Base-by-base conservation (phyloP, 176 grass and related monocot species). In the Lolium perenne region DNA sequence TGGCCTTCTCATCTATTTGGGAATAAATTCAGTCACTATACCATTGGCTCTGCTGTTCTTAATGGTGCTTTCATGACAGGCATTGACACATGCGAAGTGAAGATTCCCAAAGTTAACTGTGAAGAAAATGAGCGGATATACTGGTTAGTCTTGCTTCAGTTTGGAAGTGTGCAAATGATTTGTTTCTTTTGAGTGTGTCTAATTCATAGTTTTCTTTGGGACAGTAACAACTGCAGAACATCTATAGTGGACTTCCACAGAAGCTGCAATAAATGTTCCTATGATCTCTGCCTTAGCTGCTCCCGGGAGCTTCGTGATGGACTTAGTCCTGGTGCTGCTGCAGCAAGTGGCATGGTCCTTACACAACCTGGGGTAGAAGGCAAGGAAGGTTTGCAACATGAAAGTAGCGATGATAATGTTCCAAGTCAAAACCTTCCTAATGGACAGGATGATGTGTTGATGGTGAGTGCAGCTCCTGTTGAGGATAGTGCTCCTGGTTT, bases 201-300 rank as follows among this genome's bases (percentile, higher is more conserved):
- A 65, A 91, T 3, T 65, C 6, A 18, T 38, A 13, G 11, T 48
- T 63, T 56, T 67, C 13, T 50, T 63, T 92, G 17, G 54, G 51
- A 88, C 62, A 95, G 96, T 11, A 35, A 95, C 81, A 93, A 89
- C 66, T 97, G 95, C 74, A 88, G 81, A 73, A 97, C 95, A 82
- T 93, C 95, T 32, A 97, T 97, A 62, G 83, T 95, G 79, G 93
- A 97, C 61, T 89, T 87, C 20, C 95, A 97, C 66, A 62, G 95
- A 79, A 97, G 89, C 86, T 97, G 95, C 9, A 21, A 50, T 20
- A 81, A 40, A 41, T 93, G 95, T 83, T 69, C 77, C 17, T 95
- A 93, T 20, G 95, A 97, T 82, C 63, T 97, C 38, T 97, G 95
- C 76, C 85, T 97, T 3, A 75, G 6, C 8, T 97, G 95, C 67